These are phyloP conservation scores for Fusarium subtropicale DNA, from an alignment of 2,329 filamentous ascomycete species.

Conservation along the genomic window DNA sequence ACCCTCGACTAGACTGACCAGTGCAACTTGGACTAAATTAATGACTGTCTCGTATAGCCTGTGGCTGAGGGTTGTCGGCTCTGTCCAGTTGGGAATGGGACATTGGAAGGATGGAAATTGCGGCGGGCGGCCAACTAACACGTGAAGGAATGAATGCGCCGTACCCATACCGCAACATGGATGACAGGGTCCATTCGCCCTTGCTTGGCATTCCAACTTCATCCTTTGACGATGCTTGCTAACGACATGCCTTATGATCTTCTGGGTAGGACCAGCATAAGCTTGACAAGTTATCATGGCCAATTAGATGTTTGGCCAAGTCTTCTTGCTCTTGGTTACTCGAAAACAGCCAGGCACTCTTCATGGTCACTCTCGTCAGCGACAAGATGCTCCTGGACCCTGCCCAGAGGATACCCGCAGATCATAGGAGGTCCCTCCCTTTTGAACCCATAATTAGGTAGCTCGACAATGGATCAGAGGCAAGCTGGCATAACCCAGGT, in stretches of 20 bases:
- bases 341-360: not conserved
- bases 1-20: conserved; percentile 15
- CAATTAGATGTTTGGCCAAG: not conserved
- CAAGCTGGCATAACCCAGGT: conserved; percentile 30
- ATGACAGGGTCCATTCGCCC: conserved; percentile 35
- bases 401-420: not conserved
- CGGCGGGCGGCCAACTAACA: conserved; percentile 29
- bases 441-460: conserved; percentile 16
- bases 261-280: not conserved
- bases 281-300: not conserved
- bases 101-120: conserved; percentile 36
- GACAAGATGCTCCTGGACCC: not conserved
- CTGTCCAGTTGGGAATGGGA: conserved; percentile 19
- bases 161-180: conserved; percentile 24
- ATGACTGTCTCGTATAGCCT: conserved; percentile 21
- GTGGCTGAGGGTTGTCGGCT: conserved; percentile 30
- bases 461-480: conserved; percentile 17
- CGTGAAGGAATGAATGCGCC: conserved; percentile 42
- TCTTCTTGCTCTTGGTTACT: not conserved
- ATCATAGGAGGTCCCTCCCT: conserved; percentile 30
- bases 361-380: not conserved
- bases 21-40: conserved; percentile 6
- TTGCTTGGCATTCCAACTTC: conserved; percentile 31
- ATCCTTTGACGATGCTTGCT: conserved; percentile 1
- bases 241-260: not conserved